Percentiles rank a stretch among this genome's conserved stretches.
Conservation (phyloP, 2,329 filamentous ascomycete genomes). For the Apiospora marii region DNA sequence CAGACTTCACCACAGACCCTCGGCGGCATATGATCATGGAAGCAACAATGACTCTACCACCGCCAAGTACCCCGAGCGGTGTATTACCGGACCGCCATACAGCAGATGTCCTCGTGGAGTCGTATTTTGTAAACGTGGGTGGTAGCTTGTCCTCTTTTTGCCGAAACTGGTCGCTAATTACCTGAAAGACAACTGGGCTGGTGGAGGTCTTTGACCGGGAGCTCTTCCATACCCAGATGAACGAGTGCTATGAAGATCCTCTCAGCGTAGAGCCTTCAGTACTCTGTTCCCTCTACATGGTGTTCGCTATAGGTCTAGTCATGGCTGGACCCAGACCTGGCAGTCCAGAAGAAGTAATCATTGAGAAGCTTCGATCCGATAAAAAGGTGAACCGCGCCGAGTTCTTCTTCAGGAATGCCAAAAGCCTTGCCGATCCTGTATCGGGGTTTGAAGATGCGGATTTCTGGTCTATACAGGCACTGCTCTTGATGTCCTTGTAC, state of each 20-base stretch:
- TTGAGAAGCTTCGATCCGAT: conserved; percentile 58
- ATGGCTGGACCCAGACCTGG: conserved; percentile 61
- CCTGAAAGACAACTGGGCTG: conserved; percentile 64
- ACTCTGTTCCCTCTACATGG: conserved; percentile 67
- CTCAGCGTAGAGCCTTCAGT: conserved; percentile 57
- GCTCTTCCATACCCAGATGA: conserved; percentile 56
- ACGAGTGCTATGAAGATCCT: conserved; percentile 63
- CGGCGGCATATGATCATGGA: conserved; percentile 65
- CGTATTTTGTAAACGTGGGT: conserved; percentile 68
- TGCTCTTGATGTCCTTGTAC: conserved; percentile 70
- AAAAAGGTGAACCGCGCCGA: conserved; percentile 61
- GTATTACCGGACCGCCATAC: conserved; percentile 64
- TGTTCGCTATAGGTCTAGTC: conserved; percentile 69
- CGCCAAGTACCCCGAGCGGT: conserved; percentile 54
- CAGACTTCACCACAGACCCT: conserved; percentile 65
- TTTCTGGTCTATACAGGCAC: conserved; percentile 70
- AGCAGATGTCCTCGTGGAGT: conserved; percentile 61
- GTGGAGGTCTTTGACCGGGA: conserved; percentile 65
- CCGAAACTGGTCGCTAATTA: conserved; percentile 31
- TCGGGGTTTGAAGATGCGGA: conserved; percentile 67
- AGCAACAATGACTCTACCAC: conserved; percentile 56
- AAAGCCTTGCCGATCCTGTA: conserved; percentile 54
- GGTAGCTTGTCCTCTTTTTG: neutral
- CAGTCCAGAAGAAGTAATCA: conserved; percentile 56
- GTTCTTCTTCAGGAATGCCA: conserved; percentile 68